Evolutionary conservation across 2,329 filamentous ascomycete species (phyloP).

Genomic region (Hymenoscyphus salicellus): DNA sequence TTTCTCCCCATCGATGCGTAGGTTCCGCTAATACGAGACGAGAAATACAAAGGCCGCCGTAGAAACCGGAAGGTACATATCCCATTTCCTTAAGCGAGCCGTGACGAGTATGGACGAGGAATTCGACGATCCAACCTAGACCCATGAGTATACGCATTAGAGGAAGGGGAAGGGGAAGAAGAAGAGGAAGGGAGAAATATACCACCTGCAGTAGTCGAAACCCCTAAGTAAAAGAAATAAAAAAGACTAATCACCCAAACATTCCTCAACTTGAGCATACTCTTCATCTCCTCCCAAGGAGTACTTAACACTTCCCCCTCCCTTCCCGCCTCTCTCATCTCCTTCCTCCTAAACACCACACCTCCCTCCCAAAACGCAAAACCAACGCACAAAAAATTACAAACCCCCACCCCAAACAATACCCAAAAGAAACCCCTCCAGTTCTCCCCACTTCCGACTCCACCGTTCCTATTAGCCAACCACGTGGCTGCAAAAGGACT

Average conservation of each 20-base stretch:
- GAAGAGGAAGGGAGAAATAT: background rate
- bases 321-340: constrained; percentile 40
- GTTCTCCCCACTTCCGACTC: background rate
- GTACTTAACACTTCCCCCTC: constrained; percentile 37
- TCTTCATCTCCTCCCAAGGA: constrained; percentile 42
- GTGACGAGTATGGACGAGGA: constrained; percentile 50
- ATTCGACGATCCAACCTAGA: background rate
- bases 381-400: background rate
- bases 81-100: constrained; percentile 56
- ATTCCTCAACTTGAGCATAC: constrained; percentile 43
- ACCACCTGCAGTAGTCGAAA: constrained; percentile 47
- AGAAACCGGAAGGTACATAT: constrained; percentile 60
- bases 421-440: constrained; percentile 30
- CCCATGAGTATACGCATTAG: background rate
- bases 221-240: constrained; percentile 63
- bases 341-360: background rate
- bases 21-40: constrained; percentile 57
- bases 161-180: background rate
- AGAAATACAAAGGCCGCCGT: constrained; percentile 56
- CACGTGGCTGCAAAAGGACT: background rate
- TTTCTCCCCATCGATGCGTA: constrained; percentile 56
- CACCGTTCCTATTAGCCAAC: background rate
- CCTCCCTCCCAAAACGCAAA: background rate
- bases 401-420: background rate
- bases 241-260: constrained; percentile 60